Base-by-base conservation (phyloP, 75 land plant genomes). In the Pinus taeda region DNA sequence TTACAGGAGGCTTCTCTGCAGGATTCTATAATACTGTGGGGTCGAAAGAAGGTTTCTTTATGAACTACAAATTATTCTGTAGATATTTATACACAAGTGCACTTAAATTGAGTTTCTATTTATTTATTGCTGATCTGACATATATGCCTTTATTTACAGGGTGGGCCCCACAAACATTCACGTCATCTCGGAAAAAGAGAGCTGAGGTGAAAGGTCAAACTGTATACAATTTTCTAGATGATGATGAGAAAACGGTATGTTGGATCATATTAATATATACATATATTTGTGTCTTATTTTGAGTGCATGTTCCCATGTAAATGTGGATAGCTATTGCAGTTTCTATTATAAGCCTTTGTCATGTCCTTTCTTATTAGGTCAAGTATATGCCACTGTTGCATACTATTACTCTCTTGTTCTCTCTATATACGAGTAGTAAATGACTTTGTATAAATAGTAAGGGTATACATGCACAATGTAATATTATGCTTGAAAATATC, bases 1-100 rank as follows among this genome's bases (percentile, higher is more conserved):
- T 95, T 82, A 91, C 94, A 5, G 98, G 98, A 71, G 98, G 98
- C 3, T 95, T 91, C 73, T 95, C 98, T 76, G 98, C 98, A 83
- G 98, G 98, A 11, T 93, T 86, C 64, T 95, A 83, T 82, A 95
- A 95, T 77, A 91, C 90, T 60, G 98, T 89, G 70, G 98, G 98
- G n/a, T 93, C 98, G 1, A 95, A 95, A 84, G 98, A 95, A 72
- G 98, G 98, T 95, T 59, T 53, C 61, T 11, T 59, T 55, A 42
- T 42, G 37, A 33, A 20, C 13, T 58, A 69, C 49, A 0, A 20
- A 9, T n/a, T 69, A n/a, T 69, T 65, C 42, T 69, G 22, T 69
- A 42, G 9, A 69, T 69, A 1, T 9, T 42, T 42, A 17, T 69
- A 42, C 22, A 8, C 12, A 8, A 60, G 22, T 61, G 45, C 24